These are phyloP conservation scores for Penicillium sp. DNA, from an alignment of 2,329 filamentous ascomycete species.

Conservation along the genomic window DNA sequence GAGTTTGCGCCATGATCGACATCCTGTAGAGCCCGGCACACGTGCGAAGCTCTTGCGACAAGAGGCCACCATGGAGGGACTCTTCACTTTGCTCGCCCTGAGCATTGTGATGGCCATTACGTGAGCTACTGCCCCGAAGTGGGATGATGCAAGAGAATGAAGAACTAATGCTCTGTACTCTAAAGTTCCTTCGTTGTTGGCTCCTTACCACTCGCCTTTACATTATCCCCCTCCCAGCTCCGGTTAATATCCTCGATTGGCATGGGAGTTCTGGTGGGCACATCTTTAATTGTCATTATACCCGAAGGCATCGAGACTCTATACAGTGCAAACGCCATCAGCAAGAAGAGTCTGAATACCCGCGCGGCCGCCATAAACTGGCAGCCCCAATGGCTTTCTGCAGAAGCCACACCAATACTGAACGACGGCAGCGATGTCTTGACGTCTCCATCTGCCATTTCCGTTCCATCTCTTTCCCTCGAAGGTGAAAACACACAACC, in stretches of 20 bases:
- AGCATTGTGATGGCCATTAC: slow-evolving; percentile 63
- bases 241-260: slow-evolving; percentile 87
- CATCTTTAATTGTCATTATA: slow-evolving; percentile 93
- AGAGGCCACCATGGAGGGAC: slow-evolving; percentile 54
- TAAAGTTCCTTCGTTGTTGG: slow-evolving; percentile 86
- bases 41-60: slow-evolving; percentile 24
- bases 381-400: slow-evolving; percentile 24
- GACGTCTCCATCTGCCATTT: slow-evolving; percentile 1
- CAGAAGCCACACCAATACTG: slow-evolving; percentile 10
- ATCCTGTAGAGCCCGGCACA: slow-evolving; percentile 24
- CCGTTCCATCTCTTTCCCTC: slow-evolving; percentile 14
- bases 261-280: slow-evolving; percentile 89
- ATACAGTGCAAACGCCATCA: slow-evolving; percentile 52
- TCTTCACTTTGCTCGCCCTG: slow-evolving; percentile 61
- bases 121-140: slow-evolving; percentile 41
- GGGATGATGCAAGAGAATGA: background rate
- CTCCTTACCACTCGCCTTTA: slow-evolving; percentile 82
- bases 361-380: slow-evolving; percentile 28
- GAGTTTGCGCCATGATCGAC: slow-evolving; percentile 27
- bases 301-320: slow-evolving; percentile 93
- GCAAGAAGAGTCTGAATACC: slow-evolving; percentile 31
- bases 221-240: slow-evolving; percentile 78
- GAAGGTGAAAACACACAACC: slow-evolving; percentile 15
- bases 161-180: slow-evolving; percentile 4
- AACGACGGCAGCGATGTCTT: slow-evolving; percentile 1